Base-by-base conservation (phyloP, 2,329 filamentous ascomycete species). In the Fusarium sp. region DNA sequence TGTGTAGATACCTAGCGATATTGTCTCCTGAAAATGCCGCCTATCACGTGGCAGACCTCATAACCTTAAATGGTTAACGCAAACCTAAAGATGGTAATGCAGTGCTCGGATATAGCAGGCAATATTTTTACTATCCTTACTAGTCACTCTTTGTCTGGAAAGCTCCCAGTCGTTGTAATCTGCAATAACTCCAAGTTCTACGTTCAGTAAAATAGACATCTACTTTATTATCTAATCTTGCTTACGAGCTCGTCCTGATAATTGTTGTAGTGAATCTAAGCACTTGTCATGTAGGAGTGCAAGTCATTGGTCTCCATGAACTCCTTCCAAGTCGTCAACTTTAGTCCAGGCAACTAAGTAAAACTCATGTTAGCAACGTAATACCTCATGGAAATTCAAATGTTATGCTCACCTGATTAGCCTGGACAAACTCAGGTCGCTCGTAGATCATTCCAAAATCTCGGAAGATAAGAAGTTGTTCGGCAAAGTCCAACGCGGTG, bases 381-480 rank as follows among this genome's bases (percentile, higher is more conserved):
- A 4, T 4, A 4, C 10, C 10, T 11, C 3, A 11, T 27, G 10
- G 5, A 11, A 11, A 1, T 11, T 11, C 27, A 4, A 11, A 27
- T 11, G 3, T 27, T 11, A 27, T 27, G 25, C 38, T 40, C 20
- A 61, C 59, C 46, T 53, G 11, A 0, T 32, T 40, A 4, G 59
- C 59, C 8, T 46, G 57, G 5, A 63, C 5, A 11, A 62, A 62
- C 7, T 54, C 30, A 2, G 59, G 20, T 9, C 57, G 38, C 16
- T 6, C 40, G 25, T 63, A 63, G 0, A 62, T 53, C 59, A 63
- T 63, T 11, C 59, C 45, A 11, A 25, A 63, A 1, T 63, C 57
- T 6, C 38, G 38, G 6, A 63, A 63, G 20, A 63, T 54, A 0
- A 63, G 3, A 4, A 63, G 16, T 22, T 63, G 59, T 20, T 63